Evolutionary conservation across 2,329 filamentous ascomycete genomes (phyloP), one percentile per base, ranked within the genome.

Genomic region (Paraconiothyrium brasiliense): DNA sequence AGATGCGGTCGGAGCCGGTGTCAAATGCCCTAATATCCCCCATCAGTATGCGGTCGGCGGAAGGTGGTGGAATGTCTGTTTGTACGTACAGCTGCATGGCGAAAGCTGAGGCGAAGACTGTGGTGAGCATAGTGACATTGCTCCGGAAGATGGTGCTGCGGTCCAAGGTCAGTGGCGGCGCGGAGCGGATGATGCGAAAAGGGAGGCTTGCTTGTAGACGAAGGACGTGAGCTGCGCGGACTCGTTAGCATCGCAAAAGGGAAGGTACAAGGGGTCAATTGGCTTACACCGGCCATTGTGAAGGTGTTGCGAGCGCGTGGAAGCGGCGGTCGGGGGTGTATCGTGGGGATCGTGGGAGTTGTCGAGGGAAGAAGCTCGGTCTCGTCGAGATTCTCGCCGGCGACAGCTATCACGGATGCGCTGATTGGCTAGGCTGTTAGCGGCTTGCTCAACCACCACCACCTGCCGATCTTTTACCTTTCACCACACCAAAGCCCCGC

Each of bases 91-190:
- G 87, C 85, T 98, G 93, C 79, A 97, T 93, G 67, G 86, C 92
- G 78, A 99, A 99, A 70, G 94, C 94, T 70, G 89, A 86, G 71
- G 84, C 87, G 80, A 99, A 99, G 78, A 99, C 92, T 68, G 89
- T 86, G 70, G 88, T 90, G 75, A 99, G 85, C 88, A 97, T 97
- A 79, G 91, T 85, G 74, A 87, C 90, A 86, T 99, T 99, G 79
- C 87, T 90, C 81, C 91, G 90, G 86, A 98, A 90, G 71, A 98
- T 76, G 77, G 88, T 82, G 85, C 95, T 98, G 82, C 69, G 70
- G 41, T 55, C 64, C 75, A 76, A 64, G 67, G 68, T 76, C 62
- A 76, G 76, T 69, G 54, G 60, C 27, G 65, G 54, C 58, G 54
- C 58, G 64, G 54, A 49, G 61, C 55, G 58, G 62, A 37, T 44